phyloP scores from a whole-genome alignment of 1,284 basidiomycete genomes.

The Cutaneotrichosporon sp. region DNA sequence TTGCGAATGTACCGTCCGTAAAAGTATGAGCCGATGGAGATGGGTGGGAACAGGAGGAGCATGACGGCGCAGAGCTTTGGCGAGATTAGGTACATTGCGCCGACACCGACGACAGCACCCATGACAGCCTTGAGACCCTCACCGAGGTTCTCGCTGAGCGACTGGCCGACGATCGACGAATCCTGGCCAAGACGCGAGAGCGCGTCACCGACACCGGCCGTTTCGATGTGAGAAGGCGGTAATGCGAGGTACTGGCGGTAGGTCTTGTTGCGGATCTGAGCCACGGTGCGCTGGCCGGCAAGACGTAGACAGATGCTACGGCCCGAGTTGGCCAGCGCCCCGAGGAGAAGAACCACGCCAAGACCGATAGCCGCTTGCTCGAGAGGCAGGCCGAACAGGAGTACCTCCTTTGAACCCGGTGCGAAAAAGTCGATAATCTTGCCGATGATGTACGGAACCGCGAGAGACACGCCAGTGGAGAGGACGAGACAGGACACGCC shows the following conservation, averaged over 20 bases:
- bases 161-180: conserved; percentile 44
- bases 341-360: conserved; percentile 32
- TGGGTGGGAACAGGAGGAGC: conserved; percentile 44
- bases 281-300: conserved; percentile 44
- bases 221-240: conserved; percentile 45
- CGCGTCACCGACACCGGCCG: conserved; percentile 43
- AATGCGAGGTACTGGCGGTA: conserved; percentile 43
- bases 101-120: conserved; percentile 41
- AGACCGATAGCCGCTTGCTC: conserved; percentile 36
- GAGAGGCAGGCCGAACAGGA: conserved; percentile 42
- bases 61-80: conserved; percentile 42
- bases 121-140: conserved; percentile 46
- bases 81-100: conserved; percentile 45
- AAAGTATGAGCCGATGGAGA: conserved; percentile 46
- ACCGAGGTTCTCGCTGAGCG: conserved; percentile 42
- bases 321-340: conserved; percentile 42
- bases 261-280: conserved; percentile 43
- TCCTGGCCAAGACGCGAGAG: conserved; percentile 46
- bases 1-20: conserved; percentile 45
- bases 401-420: conserved; percentile 37
- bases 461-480: conserved; percentile 40
- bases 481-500: conserved; percentile 36
- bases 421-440: conserved; percentile 47
- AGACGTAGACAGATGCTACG: conserved; percentile 39
- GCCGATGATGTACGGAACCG: conserved; percentile 43